Evolutionary conservation across 2,329 filamentous ascomycete species (phyloP).

Genomic region (Diaporthe batatas): DNA sequence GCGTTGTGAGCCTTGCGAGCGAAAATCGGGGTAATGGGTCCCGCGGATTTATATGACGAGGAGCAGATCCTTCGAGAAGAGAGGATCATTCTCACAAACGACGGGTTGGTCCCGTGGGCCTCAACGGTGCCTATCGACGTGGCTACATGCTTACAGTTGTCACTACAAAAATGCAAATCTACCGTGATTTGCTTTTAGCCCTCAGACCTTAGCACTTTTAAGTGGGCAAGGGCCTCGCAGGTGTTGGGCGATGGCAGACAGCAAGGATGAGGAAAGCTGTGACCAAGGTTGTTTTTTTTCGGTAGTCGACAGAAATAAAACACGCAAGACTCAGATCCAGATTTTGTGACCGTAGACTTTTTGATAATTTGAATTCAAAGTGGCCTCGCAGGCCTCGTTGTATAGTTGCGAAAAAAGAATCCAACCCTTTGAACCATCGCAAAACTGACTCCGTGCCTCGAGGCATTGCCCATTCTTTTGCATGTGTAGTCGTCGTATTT

Average conservation of each 20-base stretch:
- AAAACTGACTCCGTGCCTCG: not conserved
- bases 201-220: constrained; percentile 6
- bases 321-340: constrained; percentile 19
- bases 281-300: constrained; percentile 26
- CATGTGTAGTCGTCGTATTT: not conserved
- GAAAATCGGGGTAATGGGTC: not conserved
- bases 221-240: not conserved
- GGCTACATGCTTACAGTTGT: constrained; percentile 18
- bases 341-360: not conserved
- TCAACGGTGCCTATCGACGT: not conserved
- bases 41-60: not conserved
- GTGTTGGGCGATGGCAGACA: not conserved
- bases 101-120: not conserved
- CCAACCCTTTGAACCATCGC: not conserved
- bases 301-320: constrained; percentile 29
- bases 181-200: constrained; percentile 9
- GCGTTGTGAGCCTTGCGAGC: constrained; percentile 33
- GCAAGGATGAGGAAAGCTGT: constrained; percentile 10
- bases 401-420: not conserved
- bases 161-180: constrained; percentile 23
- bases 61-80: not conserved
- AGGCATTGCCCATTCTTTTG: not conserved
- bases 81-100: not conserved
- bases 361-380: not conserved
- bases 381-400: not conserved